Base-by-base conservation (phyloP, 2,329 filamentous ascomycete genomes). In the Cladobotryum protrusum region DNA sequence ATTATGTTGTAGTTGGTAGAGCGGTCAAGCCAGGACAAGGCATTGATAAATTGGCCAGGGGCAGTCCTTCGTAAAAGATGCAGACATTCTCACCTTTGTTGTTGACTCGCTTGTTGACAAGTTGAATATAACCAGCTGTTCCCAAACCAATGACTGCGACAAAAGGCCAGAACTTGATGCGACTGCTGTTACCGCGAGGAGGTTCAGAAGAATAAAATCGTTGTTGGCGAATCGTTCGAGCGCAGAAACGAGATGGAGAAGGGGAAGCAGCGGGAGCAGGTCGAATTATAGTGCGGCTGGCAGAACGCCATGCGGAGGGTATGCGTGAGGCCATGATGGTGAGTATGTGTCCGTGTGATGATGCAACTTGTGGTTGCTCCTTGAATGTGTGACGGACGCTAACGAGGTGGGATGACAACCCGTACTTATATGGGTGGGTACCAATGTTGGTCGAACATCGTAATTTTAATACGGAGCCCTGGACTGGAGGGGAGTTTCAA, bases 81-180 rank as follows among this genome's bases (percentile, higher is more conserved):
- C 4, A 4, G 7, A 7, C 7, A 24, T 24, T 29, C 43, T 17
- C 20, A 43, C 24, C 45, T 45, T 50, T 45, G 39, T 45, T 46
- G 29, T 41, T 48, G 37, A 48, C 42, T 55, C 71, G 75, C 54
- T 64, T 66, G 53, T 79, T 76, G 44, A 76, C 72, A 41, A 81
- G 64, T 34, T 73, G 63, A 32, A 74, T 63, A 62, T 80, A 82
- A 19, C 72, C 75, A 13, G 70, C 71, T 7, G 71, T 69, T 43
- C 75, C 73, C 14, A 74, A 56, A 32, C 65, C 72, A 54, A 79
- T 72, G 56, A 81, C 67, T 46, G 67, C 63, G 42, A 76, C n/a
- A 55, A 81, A 81, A 2, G 78, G 78, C 76, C 77, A 80, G 63
- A 81, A 80, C 65, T 79, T 80, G 69, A 81, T 61, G 41, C 58